A percentile compares a stretch with the other conserved stretches of the same genome.
Evolutionary conservation across 805 yeast species (phyloP).

Genomic region (Candida qinlingensis): DNA sequence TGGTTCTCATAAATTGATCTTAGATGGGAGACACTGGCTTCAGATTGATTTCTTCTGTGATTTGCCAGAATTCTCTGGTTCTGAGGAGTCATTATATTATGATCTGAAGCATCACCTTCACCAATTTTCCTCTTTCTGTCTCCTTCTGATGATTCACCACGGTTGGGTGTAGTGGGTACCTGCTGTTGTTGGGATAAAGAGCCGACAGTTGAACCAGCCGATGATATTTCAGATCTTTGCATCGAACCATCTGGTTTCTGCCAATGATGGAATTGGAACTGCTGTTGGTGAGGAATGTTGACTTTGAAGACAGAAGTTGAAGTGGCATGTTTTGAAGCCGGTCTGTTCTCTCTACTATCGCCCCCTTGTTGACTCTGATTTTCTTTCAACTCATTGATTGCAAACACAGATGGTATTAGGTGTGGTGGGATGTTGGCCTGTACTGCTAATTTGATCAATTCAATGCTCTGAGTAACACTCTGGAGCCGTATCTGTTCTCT

Average conservation of each 20-base stretch:
- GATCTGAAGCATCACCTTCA: not conserved
- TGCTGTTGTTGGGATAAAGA: not conserved
- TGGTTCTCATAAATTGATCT: slow-evolving; percentile 20
- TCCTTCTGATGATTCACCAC: not conserved
- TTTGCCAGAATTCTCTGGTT: not conserved
- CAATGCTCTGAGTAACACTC: slow-evolving; percentile 29
- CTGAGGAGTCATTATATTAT: not conserved
- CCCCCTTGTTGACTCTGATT: not conserved
- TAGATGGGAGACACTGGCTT: slow-evolving; percentile 23
- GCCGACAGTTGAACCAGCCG: slow-evolving; percentile 6
- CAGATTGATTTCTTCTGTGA: slow-evolving; percentile 27
- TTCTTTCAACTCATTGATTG: slow-evolving; percentile 6
- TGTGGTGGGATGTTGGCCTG: slow-evolving; percentile 32
- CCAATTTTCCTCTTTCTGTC: slow-evolving; percentile 7
- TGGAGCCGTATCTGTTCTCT: slow-evolving; percentile 30
- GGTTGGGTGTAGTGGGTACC: slow-evolving; percentile 2
- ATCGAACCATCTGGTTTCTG: slow-evolving; percentile 20
- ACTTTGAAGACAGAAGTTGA: slow-evolving; percentile 25
- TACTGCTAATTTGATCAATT: slow-evolving; percentile 32
- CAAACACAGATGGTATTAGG: slow-evolving; percentile 33
- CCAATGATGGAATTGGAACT: slow-evolving; percentile 28
- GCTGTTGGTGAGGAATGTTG: slow-evolving; percentile 23
- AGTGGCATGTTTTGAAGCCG: not conserved
- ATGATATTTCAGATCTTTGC: slow-evolving; percentile 1
- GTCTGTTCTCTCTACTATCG: not conserved